Conservation (phyloP, 2,329 filamentous ascomycete species). For the Dactylellina parvicollis region DNA sequence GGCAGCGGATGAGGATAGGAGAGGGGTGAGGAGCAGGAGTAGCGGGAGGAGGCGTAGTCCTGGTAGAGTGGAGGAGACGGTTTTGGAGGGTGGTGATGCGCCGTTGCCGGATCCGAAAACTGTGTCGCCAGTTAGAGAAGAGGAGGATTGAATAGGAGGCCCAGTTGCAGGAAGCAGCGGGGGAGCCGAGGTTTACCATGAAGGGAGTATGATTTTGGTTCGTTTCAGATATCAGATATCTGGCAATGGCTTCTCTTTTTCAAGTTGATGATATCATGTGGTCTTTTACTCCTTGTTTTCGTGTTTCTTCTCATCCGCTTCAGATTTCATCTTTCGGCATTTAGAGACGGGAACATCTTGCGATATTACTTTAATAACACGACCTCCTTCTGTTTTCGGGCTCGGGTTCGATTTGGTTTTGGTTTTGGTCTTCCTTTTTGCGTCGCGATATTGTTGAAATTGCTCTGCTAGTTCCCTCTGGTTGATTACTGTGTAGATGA, state of each 20-base stretch:
- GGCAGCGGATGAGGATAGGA: conserved; percentile 24
- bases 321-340: neutral
- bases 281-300: neutral
- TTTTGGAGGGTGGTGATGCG: conserved; percentile 41
- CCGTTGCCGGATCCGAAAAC: conserved; percentile 34
- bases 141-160: neutral
- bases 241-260: neutral
- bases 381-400: too few relatives aligned
- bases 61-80: conserved; percentile 21
- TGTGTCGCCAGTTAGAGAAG: neutral
- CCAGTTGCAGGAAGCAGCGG: neutral
- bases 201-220: neutral
- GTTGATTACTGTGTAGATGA: too few relatives aligned
- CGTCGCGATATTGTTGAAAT: too few relatives aligned
- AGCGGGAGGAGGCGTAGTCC: conserved; percentile 8
- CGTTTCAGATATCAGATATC: neutral
- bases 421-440: too few relatives aligned
- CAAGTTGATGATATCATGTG: neutral
- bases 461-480: too few relatives aligned
- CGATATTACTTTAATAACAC: too few relatives aligned
- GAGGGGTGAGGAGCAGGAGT: neutral
- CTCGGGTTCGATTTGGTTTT: too few relatives aligned
- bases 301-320: neutral
- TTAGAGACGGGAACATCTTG: neutral
- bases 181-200: neutral